These are phyloP conservation scores for Bullera alba DNA, from an alignment of 768 basidiomycete species.

Conservation along the genomic window DNA sequence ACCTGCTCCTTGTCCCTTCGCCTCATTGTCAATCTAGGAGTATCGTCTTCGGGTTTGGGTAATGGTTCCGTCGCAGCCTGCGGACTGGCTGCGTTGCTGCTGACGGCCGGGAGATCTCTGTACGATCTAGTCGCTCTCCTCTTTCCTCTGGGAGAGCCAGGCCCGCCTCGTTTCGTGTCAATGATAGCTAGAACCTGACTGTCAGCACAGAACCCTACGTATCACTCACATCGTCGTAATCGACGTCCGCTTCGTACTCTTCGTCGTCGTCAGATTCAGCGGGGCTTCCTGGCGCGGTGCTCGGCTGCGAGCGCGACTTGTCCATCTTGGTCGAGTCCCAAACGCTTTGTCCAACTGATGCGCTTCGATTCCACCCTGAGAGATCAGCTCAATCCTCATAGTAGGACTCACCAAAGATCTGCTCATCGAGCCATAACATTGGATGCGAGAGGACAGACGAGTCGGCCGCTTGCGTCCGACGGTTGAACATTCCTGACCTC, in stretches of 20 bases:
- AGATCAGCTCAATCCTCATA: background rate
- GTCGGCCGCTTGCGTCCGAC: slow-evolving; percentile 55
- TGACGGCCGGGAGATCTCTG: slow-evolving; percentile 9
- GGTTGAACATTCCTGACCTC: slow-evolving; percentile 65
- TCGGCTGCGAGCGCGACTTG: slow-evolving; percentile 47
- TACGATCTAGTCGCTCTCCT: slow-evolving; percentile 22
- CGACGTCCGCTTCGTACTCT: slow-evolving; percentile 58
- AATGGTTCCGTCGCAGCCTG: slow-evolving; percentile 5
- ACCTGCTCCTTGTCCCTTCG: slow-evolving; percentile 4
- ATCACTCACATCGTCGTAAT: slow-evolving; percentile 71
- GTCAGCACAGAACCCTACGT: background rate
- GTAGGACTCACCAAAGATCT: slow-evolving; percentile 61
- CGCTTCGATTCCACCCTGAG: slow-evolving; percentile 63
- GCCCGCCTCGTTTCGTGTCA: slow-evolving; percentile 21
- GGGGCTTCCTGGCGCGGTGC: slow-evolving; percentile 63
- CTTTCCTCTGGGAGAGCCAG: slow-evolving; percentile 15
- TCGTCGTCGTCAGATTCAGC: slow-evolving; percentile 73
- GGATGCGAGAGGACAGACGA: slow-evolving; percentile 68
- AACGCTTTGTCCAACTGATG: slow-evolving; percentile 72
- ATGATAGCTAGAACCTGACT: slow-evolving; percentile 35
- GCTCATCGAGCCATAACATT: slow-evolving; percentile 91
- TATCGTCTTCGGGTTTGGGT: slow-evolving; percentile 20
- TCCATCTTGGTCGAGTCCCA: slow-evolving; percentile 60
- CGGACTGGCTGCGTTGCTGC: background rate
- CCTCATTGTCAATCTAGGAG: slow-evolving; percentile 16